A percentile compares a stretch with the other conserved stretches of the same genome.
Evolutionary conservation across 352 stramenopile genomes (phyloP).

Genomic region (Globisporangium solare): DNA sequence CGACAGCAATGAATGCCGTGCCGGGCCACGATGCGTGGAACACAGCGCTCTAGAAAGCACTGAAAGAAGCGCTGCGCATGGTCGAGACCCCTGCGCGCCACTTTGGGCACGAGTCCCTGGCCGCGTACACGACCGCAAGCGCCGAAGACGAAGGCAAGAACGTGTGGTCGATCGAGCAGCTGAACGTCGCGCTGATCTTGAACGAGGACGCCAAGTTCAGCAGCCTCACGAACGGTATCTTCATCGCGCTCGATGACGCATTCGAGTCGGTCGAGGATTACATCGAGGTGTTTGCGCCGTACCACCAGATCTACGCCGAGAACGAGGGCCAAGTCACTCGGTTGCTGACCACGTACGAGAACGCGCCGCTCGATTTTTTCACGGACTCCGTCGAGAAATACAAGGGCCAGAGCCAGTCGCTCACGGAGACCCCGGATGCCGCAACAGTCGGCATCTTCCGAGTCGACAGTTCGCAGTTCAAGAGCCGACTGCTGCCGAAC

Average conservation of each 20-base stretch:
- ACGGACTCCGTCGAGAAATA: slow-evolving; percentile 83
- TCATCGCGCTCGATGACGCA: slow-evolving; percentile 71
- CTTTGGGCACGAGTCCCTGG: slow-evolving; percentile 71
- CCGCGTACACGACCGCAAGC: slow-evolving; percentile 74
- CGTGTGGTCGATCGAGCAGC: slow-evolving; percentile 68
- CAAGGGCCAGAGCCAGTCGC: slow-evolving; percentile 65
- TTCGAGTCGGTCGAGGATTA: slow-evolving; percentile 86
- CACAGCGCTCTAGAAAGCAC: slow-evolving; percentile 47
- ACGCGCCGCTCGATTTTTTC: slow-evolving; percentile 74
- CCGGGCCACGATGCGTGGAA: slow-evolving; percentile 77
- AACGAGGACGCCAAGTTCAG: slow-evolving; percentile 84
- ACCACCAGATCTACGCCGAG: slow-evolving; percentile 76
- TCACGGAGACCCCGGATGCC: slow-evolving; percentile 79
- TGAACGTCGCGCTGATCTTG: slow-evolving; percentile 77
- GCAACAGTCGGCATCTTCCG: slow-evolving; percentile 91
- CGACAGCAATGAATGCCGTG: slow-evolving; percentile 36
- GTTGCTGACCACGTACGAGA: slow-evolving; percentile 65
- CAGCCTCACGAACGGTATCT: slow-evolving; percentile 82
- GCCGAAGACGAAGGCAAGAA: slow-evolving; percentile 83
- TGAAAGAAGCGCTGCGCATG: slow-evolving; percentile 85
- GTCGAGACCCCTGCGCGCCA: slow-evolving; percentile 85
- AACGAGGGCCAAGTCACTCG: slow-evolving; percentile 76
- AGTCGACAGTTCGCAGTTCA: slow-evolving; percentile 88
- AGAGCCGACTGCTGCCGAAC: slow-evolving; percentile 83
- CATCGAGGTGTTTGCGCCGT: slow-evolving; percentile 87